Evolutionary conservation across 2,329 filamentous ascomycete species (phyloP).

Genomic region (Trichoderma semiorbis): DNA sequence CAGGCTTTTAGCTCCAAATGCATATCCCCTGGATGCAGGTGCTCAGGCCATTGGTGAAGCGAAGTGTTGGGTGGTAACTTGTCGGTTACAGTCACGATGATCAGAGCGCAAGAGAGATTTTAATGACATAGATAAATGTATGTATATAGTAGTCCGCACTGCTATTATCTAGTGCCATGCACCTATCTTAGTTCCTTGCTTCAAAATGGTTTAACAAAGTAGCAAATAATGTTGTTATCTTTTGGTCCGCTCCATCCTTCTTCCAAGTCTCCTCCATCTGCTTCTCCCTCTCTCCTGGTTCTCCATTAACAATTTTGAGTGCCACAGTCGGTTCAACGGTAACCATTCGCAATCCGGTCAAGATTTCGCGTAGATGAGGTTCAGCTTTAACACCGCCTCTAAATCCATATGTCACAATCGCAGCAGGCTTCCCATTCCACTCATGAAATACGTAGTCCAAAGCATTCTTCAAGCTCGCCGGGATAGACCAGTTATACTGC

Average conservation of each 20-base stretch:
- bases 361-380: slow-evolving; percentile 21
- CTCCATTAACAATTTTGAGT: not conserved
- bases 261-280: not conserved
- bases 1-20: not conserved
- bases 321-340: not conserved
- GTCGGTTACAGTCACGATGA: rapidly evolving
- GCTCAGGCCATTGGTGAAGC: not conserved
- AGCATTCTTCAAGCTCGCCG: slow-evolving; percentile 57
- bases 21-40: not conserved
- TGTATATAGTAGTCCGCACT: not conserved
- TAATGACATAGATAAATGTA: not conserved
- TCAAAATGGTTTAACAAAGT: not conserved
- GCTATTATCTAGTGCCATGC: not conserved
- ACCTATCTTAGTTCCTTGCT: not conserved
- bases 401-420: slow-evolving; percentile 53
- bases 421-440: slow-evolving; percentile 53
- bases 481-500: slow-evolving; percentile 55
- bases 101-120: not conserved
- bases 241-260: not conserved
- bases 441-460: slow-evolving; percentile 60
- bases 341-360: slow-evolving; percentile 20
- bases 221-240: not conserved
- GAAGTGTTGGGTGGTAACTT: not conserved
- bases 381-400: slow-evolving; percentile 34
- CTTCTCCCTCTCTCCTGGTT: not conserved